phyloP scores from a whole-genome alignment of 305 asterid species.

The Solanum chacoense region DNA sequence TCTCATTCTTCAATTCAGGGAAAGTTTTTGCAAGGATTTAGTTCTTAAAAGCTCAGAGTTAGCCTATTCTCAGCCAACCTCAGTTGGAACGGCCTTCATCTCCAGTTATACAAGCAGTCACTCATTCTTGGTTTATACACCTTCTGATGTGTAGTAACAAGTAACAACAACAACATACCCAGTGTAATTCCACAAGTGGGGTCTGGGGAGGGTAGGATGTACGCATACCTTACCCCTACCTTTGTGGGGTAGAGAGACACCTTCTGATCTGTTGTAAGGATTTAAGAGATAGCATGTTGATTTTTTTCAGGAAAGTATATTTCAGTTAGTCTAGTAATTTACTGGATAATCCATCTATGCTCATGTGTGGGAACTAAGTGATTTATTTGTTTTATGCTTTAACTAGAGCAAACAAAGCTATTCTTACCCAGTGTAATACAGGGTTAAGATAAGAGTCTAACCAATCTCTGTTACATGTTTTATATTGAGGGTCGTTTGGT shows the following conservation, averaged over 20 bases:
- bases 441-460: neutral
- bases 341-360: neutral
- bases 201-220: neutral
- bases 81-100: constrained; percentile 48
- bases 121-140: constrained; percentile 50
- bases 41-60: constrained; percentile 25
- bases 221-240: neutral
- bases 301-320: neutral
- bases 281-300: neutral
- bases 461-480: neutral
- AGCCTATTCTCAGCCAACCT: constrained; percentile 65
- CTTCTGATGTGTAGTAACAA: constrained; percentile 14
- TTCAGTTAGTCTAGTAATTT: neutral
- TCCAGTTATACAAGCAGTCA: constrained; percentile 39
- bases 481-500: neutral
- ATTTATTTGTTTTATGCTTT: neutral
- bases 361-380: neutral
- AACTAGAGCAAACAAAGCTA: neutral
- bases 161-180: neutral
- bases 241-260: constrained; percentile 5
- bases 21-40: constrained; percentile 34
- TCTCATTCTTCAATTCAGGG: constrained; percentile 30
- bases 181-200: neutral
- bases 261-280: constrained; percentile 11
- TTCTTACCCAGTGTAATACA: neutral